Base-by-base conservation (phyloP, 179 eudicot species). In the Pouteria campechiana region DNA sequence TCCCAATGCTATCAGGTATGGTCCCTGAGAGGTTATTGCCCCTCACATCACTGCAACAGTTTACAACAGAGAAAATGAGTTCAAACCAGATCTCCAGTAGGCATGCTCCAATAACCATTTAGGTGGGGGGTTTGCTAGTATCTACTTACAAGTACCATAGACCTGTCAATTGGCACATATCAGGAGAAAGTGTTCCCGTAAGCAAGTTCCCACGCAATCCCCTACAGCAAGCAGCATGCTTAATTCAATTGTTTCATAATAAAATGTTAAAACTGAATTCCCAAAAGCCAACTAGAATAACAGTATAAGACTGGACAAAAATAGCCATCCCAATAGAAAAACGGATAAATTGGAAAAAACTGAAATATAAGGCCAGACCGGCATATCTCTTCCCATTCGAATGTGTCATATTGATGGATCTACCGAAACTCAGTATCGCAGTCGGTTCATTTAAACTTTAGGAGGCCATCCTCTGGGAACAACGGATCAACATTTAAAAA, bases 131-230 rank as follows among this genome's bases (percentile, higher is more conserved):
- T 81, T 51, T 50, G 73, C 85, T 73, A 77, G 31, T 73, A 77
- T 80, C 85, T n/a, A 74, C 86, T 51, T 50, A 77, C 85, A 77
- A 77, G 31, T 73, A 77, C 85, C 85, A 77, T 54, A 77, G 58
- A 32, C 85, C 85, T 50, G 80, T 77, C 56, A 77, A 37, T 51
- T 77, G 85, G 61, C 85, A 77, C 69, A 77, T 73, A 61, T 78
- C 86, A 34, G 81, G 68, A 19, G 86, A 78, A 39, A 78, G 41
- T 13, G 81, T 64, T 33, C 86, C 86, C 3, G 73, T 67, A 24
- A 78, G 54, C 4, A 50, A 57, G 44, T 78, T 78, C 5, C 70
- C 81, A 0, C 86, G 70, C 48, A 78, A 40, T 32, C 86, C 86
- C 19, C 86, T 78, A 54, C n/a, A 47, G 25, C 17, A 15, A 48